phyloP scores from a whole-genome alignment of 805 yeast species.

The Kazachstania taianensis region DNA sequence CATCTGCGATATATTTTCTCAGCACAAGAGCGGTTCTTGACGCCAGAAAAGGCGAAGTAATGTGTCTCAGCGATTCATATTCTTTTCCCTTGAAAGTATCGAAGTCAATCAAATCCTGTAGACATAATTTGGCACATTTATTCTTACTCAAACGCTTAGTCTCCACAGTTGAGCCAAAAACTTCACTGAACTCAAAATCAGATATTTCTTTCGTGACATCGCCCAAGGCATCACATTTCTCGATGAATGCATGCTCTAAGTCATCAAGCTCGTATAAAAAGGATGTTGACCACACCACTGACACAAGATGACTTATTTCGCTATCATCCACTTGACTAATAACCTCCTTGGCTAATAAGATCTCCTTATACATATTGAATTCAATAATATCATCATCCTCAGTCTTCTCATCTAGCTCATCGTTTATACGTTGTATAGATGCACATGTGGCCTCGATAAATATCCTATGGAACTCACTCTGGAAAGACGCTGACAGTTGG shows the following conservation, averaged over 20 bases:
- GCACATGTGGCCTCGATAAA: conserved; percentile 28
- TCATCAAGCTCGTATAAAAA: conserved; percentile 50
- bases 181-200: conserved; percentile 35
- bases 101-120: conserved; percentile 41
- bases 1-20: conserved; percentile 55
- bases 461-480: conserved; percentile 12
- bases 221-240: conserved; percentile 21
- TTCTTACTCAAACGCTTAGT: conserved; percentile 36
- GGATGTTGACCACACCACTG: conserved; percentile 47
- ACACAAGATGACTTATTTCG: conserved; percentile 36
- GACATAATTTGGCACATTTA: conserved; percentile 44
- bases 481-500: conserved; percentile 4
- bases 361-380: conserved; percentile 33
- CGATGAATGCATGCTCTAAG: conserved; percentile 34
- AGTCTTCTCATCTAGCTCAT: conserved; percentile 21
- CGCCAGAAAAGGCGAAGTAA: conserved; percentile 39
- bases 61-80: conserved; percentile 13
- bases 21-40: conserved; percentile 52
- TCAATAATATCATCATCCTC: conserved; percentile 40
- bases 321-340: conserved; percentile 22
- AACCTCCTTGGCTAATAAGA: conserved; percentile 34
- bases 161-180: conserved; percentile 56
- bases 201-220: conserved; percentile 33
- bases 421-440: conserved; percentile 19
- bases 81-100: conserved; percentile 22